Percentiles rank a stretch among this genome's conserved stretches.
Conservation (phyloP, 345 rosid genomes). For the Rhodamnia argentea region DNA sequence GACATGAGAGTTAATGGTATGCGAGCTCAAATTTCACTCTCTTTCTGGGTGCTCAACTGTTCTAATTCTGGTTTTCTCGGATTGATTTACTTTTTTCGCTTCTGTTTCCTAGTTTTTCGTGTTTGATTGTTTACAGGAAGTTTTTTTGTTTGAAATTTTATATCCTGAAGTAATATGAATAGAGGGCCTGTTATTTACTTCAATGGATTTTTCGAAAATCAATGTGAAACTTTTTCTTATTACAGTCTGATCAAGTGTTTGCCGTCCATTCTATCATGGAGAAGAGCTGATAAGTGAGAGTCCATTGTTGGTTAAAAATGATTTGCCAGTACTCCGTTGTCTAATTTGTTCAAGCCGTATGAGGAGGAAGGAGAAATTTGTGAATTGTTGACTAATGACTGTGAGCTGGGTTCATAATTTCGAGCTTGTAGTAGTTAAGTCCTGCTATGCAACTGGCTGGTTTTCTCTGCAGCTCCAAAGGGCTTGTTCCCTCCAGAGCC, state of each 20-base stretch:
- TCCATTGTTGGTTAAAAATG: background rate
- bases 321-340: background rate
- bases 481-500: constrained; percentile 97
- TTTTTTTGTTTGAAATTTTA: background rate
- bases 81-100: background rate
- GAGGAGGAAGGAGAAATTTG: background rate
- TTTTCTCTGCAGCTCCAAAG: constrained; percentile 72
- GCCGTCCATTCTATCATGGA: background rate
- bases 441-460: background rate
- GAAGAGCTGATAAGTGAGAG: background rate
- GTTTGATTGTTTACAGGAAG: background rate
- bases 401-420: background rate
- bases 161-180: background rate
- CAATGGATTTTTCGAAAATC: background rate
- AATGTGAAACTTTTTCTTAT: background rate
- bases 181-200: background rate
- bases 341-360: background rate
- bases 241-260: background rate
- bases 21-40: background rate
- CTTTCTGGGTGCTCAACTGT: background rate
- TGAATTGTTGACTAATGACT: background rate
- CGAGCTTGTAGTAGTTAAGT: background rate
- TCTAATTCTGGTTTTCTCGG: background rate
- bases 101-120: background rate
- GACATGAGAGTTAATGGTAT: constrained; percentile 95